Base-by-base conservation (phyloP, 768 basidiomycete genomes). In the Erythrobasidium yunnanense region DNA sequence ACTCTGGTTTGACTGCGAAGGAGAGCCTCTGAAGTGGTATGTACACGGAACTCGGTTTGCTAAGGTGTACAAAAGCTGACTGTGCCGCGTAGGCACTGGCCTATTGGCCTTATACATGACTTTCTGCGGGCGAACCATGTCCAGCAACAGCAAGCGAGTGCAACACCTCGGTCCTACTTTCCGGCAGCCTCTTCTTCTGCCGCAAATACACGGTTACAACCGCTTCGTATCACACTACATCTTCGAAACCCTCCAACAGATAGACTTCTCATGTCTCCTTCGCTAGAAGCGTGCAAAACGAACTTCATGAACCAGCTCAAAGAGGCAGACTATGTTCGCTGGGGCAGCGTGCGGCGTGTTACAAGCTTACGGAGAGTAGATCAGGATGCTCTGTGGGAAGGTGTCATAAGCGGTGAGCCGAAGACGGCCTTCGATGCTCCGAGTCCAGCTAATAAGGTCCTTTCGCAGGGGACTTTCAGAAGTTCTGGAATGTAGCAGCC, bases 11-110 rank as follows among this genome's bases (percentile, higher is more conserved):
- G 90, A 95, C 77, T 49, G 60, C 30, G 29, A 51, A n/a, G 88
- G 88, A 30, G 82, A 81, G 4, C 74, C 87, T 53, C 80, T 92
- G 71, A 89, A 90, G 78, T 96, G 93, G 93, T 93, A 65, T 68
- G 83, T 80, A 7, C 54, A 52, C 38, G 57, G 65, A 42, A 20
- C 60, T 7, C 35, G 35, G 34, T 51, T 56, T 34, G 32, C 23
- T 22, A n/a, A 25, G 20, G n/a, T n/a, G n/a, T n/a, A n/a, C n/a
- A n/a, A n/a, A n/a, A n/a, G n/a, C n/a, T n/a, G n/a, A n/a, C n/a
- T n/a, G n/a, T n/a, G n/a, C n/a, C n/a, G n/a, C 0, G 2, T 73
- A 99, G 95, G 92, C 92, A 99, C 76, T 97, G 93, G 95, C 86
- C 93, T 53, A 83, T 99, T 66, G 95, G 95, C 32, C 81, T 97